Evolutionary conservation across 108 stramenopile species (phyloP).

Genomic region (Cyclotella choctawhatcheeana): DNA sequence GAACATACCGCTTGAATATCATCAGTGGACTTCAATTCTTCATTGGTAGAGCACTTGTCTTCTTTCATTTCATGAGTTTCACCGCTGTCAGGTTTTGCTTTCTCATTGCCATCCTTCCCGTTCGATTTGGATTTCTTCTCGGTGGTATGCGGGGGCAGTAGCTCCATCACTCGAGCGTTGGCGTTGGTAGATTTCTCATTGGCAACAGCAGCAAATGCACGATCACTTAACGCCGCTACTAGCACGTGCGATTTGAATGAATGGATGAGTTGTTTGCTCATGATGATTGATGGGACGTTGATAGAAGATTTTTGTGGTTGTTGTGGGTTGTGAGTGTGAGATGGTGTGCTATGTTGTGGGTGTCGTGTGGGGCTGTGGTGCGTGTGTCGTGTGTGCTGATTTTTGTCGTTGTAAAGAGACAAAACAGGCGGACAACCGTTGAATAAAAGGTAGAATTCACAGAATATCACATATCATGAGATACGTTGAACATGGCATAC

Average conservation of each 20-base stretch:
- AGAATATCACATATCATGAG: too few relatives aligned
- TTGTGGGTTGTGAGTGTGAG: background rate
- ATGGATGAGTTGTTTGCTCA: conserved; percentile 50
- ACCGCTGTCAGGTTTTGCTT: background rate
- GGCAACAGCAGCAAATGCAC: conserved; percentile 34
- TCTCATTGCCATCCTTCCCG: conserved; percentile 1
- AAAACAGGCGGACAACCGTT: too few relatives aligned
- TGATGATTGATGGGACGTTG: background rate
- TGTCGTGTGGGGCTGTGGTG: too few relatives aligned
- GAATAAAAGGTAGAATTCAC: too few relatives aligned
- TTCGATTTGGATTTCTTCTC: background rate
- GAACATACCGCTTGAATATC: conserved; percentile 70
- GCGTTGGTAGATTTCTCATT: conserved; percentile 10
- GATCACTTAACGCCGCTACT: conserved; percentile 35
- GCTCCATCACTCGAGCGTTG: conserved; percentile 10
- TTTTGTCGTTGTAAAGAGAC: too few relatives aligned
- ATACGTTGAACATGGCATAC: too few relatives aligned
- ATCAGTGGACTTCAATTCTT: too few relatives aligned
- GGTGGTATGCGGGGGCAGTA: conserved; percentile 8
- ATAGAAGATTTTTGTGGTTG: background rate
- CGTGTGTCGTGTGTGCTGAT: too few relatives aligned
- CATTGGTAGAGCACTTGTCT: too few relatives aligned
- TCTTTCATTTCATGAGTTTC: background rate
- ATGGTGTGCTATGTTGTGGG: background rate
- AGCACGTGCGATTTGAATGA: conserved; percentile 37